These are phyloP conservation scores for Henckelia pumila DNA, from an alignment of 257 asterid genomes.

Conservation along the genomic window DNA sequence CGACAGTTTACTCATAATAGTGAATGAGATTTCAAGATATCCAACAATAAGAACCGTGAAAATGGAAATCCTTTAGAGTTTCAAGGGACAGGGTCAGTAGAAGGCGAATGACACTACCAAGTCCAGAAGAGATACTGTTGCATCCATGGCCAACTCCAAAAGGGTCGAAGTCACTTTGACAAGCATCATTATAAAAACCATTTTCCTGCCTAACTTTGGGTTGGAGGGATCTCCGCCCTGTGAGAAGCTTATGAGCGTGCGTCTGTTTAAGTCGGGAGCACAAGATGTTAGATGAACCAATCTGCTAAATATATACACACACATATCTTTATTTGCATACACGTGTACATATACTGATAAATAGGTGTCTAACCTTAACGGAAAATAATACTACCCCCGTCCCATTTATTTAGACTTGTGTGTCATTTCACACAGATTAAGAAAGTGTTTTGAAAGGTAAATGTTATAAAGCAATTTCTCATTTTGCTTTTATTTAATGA, in stretches of 20 bases:
- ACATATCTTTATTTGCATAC: neutral
- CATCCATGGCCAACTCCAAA: constrained; percentile 89
- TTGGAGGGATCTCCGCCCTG: constrained; percentile 66
- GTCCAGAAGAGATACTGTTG: constrained; percentile 89
- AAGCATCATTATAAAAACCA: constrained; percentile 33
- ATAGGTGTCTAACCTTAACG: constrained; percentile 1
- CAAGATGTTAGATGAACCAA: constrained; percentile 16
- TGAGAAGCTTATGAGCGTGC: constrained; percentile 84
- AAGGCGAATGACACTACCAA: constrained; percentile 47
- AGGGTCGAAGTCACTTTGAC: constrained; percentile 54
- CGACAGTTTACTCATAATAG: neutral
- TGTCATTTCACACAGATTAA: no score
- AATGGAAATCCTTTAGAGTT: constrained; percentile 15
- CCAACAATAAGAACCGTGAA: neutral
- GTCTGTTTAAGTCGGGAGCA: constrained; percentile 47
- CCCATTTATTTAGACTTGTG: no score
- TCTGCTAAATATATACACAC: neutral
- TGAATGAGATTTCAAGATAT: neutral
- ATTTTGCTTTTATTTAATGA: no score
- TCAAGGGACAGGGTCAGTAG: constrained; percentile 14
- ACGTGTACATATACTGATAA: neutral
- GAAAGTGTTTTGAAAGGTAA: no score
- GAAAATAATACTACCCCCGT: no score
- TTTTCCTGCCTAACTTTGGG: constrained; percentile 32
- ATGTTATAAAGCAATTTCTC: no score